Percentiles rank a stretch among this genome's conserved stretches.
Evolutionary conservation across 2,329 filamentous ascomycete genomes (phyloP).

Genomic region (Aspergillus ruber): DNA sequence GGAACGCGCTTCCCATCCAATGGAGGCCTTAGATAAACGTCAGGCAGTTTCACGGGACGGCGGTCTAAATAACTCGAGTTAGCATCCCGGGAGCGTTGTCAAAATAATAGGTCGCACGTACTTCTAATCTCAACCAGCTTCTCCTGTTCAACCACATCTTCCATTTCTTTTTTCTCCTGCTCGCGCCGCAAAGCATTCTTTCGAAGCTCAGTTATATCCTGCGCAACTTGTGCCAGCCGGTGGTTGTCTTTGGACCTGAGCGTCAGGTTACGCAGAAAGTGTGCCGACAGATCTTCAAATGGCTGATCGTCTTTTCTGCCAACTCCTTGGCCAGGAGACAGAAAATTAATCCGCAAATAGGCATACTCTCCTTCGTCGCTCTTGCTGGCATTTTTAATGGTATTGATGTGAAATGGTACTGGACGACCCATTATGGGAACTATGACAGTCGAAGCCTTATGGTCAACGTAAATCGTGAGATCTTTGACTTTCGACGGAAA

Average conservation of each 20-base stretch:
- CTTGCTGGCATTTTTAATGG: constrained; percentile 98
- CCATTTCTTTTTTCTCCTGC: constrained; percentile 98
- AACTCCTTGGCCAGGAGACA: constrained; percentile 94
- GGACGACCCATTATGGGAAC: constrained; percentile 95
- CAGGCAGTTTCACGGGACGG: constrained; percentile 80
- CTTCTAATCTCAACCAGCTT: constrained; percentile 92
- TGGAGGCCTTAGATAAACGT: constrained; percentile 90
- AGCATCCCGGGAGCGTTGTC: constrained; percentile 23
- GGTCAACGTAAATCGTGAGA: constrained; percentile 81
- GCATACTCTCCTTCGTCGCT: constrained; percentile 93
- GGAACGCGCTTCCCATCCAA: constrained; percentile 96
- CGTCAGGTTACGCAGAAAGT: constrained; percentile 92
- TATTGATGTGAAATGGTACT: constrained; percentile 95
- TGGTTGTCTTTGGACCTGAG: constrained; percentile 86
- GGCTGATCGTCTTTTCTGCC: constrained; percentile 95
- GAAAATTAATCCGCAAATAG: constrained; percentile 92
- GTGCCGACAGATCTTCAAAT: constrained; percentile 90
- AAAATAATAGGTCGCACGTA: constrained; percentile 40
- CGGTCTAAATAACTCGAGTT: constrained; percentile 58
- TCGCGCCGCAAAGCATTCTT: constrained; percentile 87
- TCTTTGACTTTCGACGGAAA: constrained; percentile 77
- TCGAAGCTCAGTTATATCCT: constrained; percentile 93
- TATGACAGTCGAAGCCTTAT: constrained; percentile 82
- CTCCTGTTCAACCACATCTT: constrained; percentile 97
- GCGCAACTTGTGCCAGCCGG: constrained; percentile 82